These are phyloP conservation scores for Malus hybrid DNA, from an alignment of 331 rosid species.

Conservation along the genomic window DNA sequence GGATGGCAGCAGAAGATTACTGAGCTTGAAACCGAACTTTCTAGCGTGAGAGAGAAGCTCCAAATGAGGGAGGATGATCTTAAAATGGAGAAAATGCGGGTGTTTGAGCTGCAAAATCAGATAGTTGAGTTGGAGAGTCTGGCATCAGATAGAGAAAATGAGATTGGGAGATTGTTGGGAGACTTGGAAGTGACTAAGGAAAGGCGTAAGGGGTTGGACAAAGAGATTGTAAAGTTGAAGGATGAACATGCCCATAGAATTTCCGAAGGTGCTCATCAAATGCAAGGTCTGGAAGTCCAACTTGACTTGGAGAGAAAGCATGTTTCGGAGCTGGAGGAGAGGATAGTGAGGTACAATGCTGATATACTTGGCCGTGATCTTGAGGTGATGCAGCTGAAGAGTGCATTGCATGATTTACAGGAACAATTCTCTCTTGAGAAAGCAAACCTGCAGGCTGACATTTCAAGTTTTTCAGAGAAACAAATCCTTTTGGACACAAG, in stretches of 20 bases:
- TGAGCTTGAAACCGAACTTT: slow-evolving; percentile 27
- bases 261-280: slow-evolving; percentile 14
- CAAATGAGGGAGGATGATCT: slow-evolving; percentile 38
- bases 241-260: slow-evolving; percentile 27
- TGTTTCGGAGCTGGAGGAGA: slow-evolving; percentile 33
- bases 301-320: slow-evolving; percentile 27
- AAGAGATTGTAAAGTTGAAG: slow-evolving; percentile 34
- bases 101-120: slow-evolving; percentile 35
- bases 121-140: slow-evolving; percentile 32
- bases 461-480: slow-evolving; percentile 24
- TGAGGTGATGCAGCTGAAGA: slow-evolving; percentile 38
- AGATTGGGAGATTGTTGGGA: slow-evolving; percentile 33
- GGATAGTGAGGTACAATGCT: slow-evolving; percentile 19
- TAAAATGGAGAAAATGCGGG: slow-evolving; percentile 30
- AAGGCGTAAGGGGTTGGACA: slow-evolving; percentile 32
- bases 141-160: slow-evolving; percentile 27
- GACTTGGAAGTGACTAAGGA: slow-evolving; percentile 36
- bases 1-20: slow-evolving; percentile 21
- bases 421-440: slow-evolving; percentile 30
- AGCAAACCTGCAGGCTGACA: slow-evolving; percentile 26
- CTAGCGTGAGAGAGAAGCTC: not conserved
- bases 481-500: slow-evolving; percentile 15
- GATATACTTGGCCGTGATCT: slow-evolving; percentile 25
- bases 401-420: slow-evolving; percentile 23
- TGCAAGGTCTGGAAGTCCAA: slow-evolving; percentile 37